Base-by-base conservation (phyloP, 2,329 filamentous ascomycete species). In the Alternaria panax region DNA sequence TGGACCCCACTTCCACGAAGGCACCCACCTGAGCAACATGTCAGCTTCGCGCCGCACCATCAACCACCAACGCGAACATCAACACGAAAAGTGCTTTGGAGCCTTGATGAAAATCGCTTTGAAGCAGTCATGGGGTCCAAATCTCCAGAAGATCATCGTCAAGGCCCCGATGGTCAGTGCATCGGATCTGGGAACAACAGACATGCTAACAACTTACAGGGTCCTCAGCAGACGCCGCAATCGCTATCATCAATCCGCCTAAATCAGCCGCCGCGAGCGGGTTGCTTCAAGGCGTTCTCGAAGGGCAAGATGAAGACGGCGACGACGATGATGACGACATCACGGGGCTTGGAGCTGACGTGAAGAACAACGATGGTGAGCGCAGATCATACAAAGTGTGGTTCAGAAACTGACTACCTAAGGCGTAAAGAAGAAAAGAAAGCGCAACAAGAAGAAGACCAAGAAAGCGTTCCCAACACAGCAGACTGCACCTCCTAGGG, bases 401-500 rank as follows among this genome's bases (percentile, higher is more conserved):
- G 11, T 28, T n/a, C 53, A 51, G 24, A 61, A 51, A 41, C 51
- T 66, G 30, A 68, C 47, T 25, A 30, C 12, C 51, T 58, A 65
- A 67, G 79, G 74, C 59, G 90, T 90, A 80, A 92, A 92, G 81
- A 92, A 92, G 81, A 93, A 93, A 67, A 77, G 80, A 54, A 85
- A 83, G 73, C 84, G 82, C 71, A 92, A 90, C 82, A 92, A 89
- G 80, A 87, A 88, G 76, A 89, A 88, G 78, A 89, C 86, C 81
- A 90, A 90, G 83, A 90, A 85, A 76, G 81, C 81, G 70, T 46
- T 75, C 8, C 57, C 40, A 5, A 58, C 87, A 51, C 83, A 85
- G 47, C 92, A 96, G 80, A 90, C 89, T 11, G 83, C 85, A 57
- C 92, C 92, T 36, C 92, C 92, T 2, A 87, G 90, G 30, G 87